These are phyloP conservation scores for Thymus quinquecostatus DNA, from an alignment of 257 asterid genomes.

Conservation along the genomic window DNA sequence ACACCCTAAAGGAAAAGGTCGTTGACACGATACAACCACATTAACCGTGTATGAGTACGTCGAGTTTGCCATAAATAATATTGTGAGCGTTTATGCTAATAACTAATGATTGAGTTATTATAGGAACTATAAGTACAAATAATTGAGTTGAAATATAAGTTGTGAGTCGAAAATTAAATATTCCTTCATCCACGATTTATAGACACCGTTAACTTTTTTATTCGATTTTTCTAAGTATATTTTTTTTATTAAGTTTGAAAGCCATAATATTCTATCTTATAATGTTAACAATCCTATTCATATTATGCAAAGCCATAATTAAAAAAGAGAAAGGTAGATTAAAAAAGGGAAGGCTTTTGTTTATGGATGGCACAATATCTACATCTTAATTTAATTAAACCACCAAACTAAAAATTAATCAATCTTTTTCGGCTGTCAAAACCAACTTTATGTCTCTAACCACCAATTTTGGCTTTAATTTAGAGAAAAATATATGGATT, in stretches of 20 bases:
- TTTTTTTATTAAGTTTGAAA: no score
- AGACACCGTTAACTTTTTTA: no score
- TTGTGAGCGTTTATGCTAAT: no score
- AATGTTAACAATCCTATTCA: no score
- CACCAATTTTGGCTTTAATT: conserved; percentile 30
- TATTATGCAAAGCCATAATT: not conserved
- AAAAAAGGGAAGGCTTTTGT: not conserved
- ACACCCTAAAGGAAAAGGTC: no score
- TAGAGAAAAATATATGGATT: not conserved
- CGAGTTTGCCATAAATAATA: no score
- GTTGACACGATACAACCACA: no score
- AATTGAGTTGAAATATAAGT: not conserved
- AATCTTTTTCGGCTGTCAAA: conserved; percentile 17
- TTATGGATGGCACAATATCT: conserved; percentile 8
- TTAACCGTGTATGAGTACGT: no score
- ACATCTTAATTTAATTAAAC: conserved; percentile 14
- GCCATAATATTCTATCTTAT: no score
- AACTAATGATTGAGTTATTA: no score
- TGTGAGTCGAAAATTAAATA: not conserved
- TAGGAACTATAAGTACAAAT: conserved; percentile 3
- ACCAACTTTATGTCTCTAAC: conserved; percentile 30
- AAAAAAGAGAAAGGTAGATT: not conserved
- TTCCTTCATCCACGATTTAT: no score
- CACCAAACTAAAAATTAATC: conserved; percentile 12
- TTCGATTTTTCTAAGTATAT: no score